Evolutionary conservation across 1,284 basidiomycete genomes (phyloP).

Genomic region (Phaffia rhodozyma): DNA sequence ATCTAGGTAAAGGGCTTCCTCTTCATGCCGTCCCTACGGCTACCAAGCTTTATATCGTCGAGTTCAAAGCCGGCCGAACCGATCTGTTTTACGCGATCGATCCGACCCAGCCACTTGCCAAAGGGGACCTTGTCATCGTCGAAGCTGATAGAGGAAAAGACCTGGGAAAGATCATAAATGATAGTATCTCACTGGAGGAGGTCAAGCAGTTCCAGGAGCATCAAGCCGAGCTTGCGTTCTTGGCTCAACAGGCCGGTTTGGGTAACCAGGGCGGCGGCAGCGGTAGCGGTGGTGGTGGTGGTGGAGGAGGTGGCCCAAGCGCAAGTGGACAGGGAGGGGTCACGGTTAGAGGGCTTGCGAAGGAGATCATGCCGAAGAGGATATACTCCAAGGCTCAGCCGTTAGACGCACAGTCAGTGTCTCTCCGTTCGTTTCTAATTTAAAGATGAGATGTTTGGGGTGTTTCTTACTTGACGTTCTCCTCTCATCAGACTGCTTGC

Average conservation of each 20-base stretch:
- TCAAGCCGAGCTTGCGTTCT: slow-evolving; percentile 36
- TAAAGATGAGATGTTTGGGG: too few species aligned
- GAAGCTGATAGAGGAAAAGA: slow-evolving; percentile 90
- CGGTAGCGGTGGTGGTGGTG: not conserved
- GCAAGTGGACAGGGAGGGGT: slow-evolving; percentile 7
- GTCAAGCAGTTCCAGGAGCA: slow-evolving; percentile 78
- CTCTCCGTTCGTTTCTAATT: not conserved
- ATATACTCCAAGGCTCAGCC: slow-evolving; percentile 84
- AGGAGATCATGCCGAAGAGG: slow-evolving; percentile 92
- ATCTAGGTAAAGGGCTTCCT: slow-evolving; percentile 82
- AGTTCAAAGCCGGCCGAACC: slow-evolving; percentile 92
- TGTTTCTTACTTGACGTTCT: slow-evolving; percentile 1
- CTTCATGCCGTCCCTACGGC: slow-evolving; percentile 65
- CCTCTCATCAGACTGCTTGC: slow-evolving; percentile 47
- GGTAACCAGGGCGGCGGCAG: slow-evolving; percentile 7
- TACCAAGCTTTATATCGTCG: slow-evolving; percentile 88
- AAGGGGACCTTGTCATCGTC: slow-evolving; percentile 89
- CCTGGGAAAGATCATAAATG: slow-evolving; percentile 77
- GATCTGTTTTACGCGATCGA: slow-evolving; percentile 84
- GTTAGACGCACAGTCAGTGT: slow-evolving; percentile 67
- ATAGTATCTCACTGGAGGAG: slow-evolving; percentile 77
- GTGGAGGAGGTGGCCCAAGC: not conserved
- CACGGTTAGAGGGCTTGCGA: slow-evolving; percentile 37
- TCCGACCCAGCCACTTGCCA: slow-evolving; percentile 40
- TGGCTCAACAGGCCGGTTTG: slow-evolving; percentile 11